Percentiles rank a stretch among this genome's conserved stretches.
Evolutionary conservation across 139 green algal genomes (phyloP).

Genomic region (Pseudopediastrum boryanum): DNA sequence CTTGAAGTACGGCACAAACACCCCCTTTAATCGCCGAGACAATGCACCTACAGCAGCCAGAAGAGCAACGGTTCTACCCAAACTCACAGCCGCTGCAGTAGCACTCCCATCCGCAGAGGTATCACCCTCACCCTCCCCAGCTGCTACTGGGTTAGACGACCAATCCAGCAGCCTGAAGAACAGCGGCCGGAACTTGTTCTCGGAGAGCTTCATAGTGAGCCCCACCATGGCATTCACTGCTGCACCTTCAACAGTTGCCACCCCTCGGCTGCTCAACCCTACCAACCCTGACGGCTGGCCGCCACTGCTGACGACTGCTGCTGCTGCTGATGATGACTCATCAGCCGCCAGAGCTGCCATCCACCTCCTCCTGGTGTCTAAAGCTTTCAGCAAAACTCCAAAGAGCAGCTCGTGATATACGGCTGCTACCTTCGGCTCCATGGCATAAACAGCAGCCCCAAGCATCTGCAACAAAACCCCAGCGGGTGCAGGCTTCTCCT

Average conservation of each 20-base stretch:
- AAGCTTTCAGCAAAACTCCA: conserved; percentile 70
- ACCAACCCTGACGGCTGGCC: background rate
- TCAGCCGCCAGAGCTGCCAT: conserved; percentile 24
- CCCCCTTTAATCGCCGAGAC: conserved; percentile 70
- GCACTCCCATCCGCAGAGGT: conserved; percentile 1
- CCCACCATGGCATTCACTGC: conserved; percentile 63
- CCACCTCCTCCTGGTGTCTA: conserved; percentile 74
- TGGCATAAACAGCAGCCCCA: conserved; percentile 6
- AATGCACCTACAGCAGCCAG: conserved; percentile 64
- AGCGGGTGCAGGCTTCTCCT: background rate
- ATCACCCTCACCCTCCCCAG: background rate
- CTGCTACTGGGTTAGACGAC: conserved; percentile 39
- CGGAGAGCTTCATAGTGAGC: conserved; percentile 89
- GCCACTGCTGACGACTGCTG: background rate
- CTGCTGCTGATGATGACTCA: background rate
- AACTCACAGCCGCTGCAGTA: background rate
- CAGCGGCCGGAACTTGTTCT: conserved; percentile 90
- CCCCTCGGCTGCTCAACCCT: conserved; percentile 5
- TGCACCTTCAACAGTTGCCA: conserved; percentile 55
- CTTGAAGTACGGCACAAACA: conserved; percentile 88
- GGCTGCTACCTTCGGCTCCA: conserved; percentile 63
- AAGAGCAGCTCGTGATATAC: conserved; percentile 68
- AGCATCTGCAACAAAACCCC: conserved; percentile 53
- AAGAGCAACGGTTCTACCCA: conserved; percentile 54
- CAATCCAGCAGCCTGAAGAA: conserved; percentile 91